Percentiles rank a stretch among this genome's conserved stretches.
These are phyloP conservation scores for Nothophoma quercina DNA, from an alignment of 2,329 filamentous ascomycete species.

Conservation along the genomic window DNA sequence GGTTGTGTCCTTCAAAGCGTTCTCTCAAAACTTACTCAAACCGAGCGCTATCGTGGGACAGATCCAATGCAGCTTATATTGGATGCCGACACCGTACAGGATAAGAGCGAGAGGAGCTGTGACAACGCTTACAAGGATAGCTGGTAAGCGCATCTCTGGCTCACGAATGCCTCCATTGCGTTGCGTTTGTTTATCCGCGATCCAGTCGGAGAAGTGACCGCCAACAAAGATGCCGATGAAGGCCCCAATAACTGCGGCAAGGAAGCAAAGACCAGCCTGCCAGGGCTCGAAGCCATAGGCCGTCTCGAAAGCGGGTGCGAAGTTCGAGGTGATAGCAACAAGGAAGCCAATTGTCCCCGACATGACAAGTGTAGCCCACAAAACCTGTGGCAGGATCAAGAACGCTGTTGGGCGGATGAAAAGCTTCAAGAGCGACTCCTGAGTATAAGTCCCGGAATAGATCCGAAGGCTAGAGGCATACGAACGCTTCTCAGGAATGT, in stretches of 20 bases:
- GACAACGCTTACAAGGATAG: conserved; percentile 52
- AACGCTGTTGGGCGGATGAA: conserved; percentile 60
- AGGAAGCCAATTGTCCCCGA: conserved; percentile 65
- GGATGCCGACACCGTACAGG: conserved; percentile 44
- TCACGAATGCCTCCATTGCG: conserved; percentile 63
- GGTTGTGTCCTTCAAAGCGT: background rate
- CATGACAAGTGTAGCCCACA: conserved; percentile 64
- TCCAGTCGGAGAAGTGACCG: conserved; percentile 62
- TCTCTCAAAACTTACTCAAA: conserved; percentile 47
- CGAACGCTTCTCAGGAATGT: background rate
- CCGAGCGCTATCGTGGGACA: conserved; percentile 63
- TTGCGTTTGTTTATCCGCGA: conserved; percentile 58
- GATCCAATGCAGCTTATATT: conserved; percentile 56
- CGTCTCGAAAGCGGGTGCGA: conserved; percentile 33
- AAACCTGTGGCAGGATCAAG: conserved; percentile 60
- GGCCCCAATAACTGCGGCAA: conserved; percentile 61
- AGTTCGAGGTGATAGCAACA: conserved; percentile 46
- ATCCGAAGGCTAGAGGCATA: background rate
- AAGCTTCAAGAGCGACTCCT: conserved; percentile 59
- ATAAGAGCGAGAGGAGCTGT: conserved; percentile 54
- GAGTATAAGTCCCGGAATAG: conserved; percentile 48
- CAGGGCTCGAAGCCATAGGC: conserved; percentile 60
- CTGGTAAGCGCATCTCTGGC: conserved; percentile 62
- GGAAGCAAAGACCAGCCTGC: conserved; percentile 62
- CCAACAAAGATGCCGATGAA: conserved; percentile 62